phyloP scores from a whole-genome alignment of 441 rosid species.

The Eruca vesicaria region DNA sequence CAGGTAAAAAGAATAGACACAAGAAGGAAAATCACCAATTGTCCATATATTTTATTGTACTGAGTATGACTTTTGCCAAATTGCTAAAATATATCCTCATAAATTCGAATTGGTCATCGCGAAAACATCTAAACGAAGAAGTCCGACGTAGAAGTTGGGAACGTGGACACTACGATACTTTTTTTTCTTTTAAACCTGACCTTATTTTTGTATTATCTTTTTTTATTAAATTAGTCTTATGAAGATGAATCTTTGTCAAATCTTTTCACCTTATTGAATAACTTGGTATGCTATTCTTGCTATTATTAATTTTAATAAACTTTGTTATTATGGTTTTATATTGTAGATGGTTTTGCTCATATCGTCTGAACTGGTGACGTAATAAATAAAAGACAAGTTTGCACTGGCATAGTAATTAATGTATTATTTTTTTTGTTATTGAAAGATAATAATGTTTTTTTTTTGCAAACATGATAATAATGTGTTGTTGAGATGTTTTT shows the following conservation, averaged over 20 bases:
- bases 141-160: conserved; percentile 26
- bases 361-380: background rate
- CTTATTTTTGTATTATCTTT: conserved; percentile 6
- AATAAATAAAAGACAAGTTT: background rate
- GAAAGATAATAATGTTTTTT: too few species aligned
- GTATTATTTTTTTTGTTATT: background rate
- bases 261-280: too few species aligned
- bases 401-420: background rate
- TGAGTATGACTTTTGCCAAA: conserved; percentile 12
- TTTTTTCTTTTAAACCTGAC: background rate
- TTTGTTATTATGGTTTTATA: background rate
- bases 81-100: background rate
- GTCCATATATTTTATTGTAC: background rate
- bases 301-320: background rate
- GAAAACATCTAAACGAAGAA: conserved; percentile 19
- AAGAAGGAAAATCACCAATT: background rate
- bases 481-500: background rate
- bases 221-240: too few species aligned
- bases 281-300: background rate
- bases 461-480: too few species aligned
- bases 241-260: too few species aligned
- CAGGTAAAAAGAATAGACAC: background rate
- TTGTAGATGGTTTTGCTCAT: background rate
- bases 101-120: conserved; percentile 16
- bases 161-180: conserved; percentile 27